Evolutionary conservation across 208 protist species (phyloP), one percentile per base, ranked within the genome.

Genomic region (Acanthamoeba triangularis): DNA sequence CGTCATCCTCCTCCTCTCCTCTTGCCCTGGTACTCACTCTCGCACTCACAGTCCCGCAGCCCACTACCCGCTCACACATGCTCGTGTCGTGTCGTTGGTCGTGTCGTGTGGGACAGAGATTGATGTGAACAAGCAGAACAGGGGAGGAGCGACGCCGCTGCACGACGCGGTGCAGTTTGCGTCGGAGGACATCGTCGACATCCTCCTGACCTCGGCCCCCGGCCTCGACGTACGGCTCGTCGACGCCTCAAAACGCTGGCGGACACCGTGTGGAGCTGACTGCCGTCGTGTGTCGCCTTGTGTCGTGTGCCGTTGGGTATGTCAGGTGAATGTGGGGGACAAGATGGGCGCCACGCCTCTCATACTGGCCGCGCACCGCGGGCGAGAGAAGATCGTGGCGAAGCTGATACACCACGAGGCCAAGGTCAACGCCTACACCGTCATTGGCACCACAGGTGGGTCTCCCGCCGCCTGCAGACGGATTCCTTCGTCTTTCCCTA

Each of bases 91-190:
- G 41, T 47, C 0, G 28, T 67, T 67, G 61, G 23, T n/a, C 28
- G 18, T 67, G 28, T 67, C 28, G 61, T 30, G 20, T 13, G 33
- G 25, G 65, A 1, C 14, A 82, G 74, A 47, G 74, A 82, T 82
- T 8, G 74, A 82, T 6, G 74, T 82, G 23, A 82, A 82, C 74
- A 82, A 20, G 41, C 74, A 49, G 74, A n/a, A 82, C 74, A 20
- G 74, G 23, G 74, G 74, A 49, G 74, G 74, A 82, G 41, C 30
- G 16, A 82, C 74, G 74, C 74, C 74, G 18, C 41, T 82, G 7
- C 74, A 82, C 74, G 30, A 52, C 16, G 74, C 74, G 14, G 74
- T 82, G 74, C 74, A 82, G 74, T 82, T 82, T 47, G 74, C 74
- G n/a, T 82, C 74, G 23, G 74, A 82, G 25, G 74, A 82, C 30